These are phyloP conservation scores for Cadophora sp. DNA, from an alignment of 2,329 filamentous ascomycete species.

Conservation along the genomic window DNA sequence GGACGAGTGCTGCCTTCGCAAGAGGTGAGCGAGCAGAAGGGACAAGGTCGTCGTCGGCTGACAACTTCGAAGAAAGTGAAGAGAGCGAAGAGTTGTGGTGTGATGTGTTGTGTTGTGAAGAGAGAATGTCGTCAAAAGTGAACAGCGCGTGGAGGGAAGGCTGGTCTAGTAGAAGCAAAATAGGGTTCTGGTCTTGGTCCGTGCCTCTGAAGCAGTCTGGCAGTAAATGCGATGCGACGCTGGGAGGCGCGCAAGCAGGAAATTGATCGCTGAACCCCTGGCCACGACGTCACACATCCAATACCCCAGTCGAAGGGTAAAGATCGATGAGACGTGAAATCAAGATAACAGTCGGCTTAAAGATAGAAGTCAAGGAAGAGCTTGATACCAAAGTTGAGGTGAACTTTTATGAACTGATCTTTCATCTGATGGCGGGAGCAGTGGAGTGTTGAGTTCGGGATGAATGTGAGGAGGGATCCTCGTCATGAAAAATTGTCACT, in stretches of 20 bases:
- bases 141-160: background rate
- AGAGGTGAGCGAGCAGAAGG: conserved; percentile 3
- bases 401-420: background rate
- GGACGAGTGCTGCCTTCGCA: conserved; percentile 17
- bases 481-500: background rate
- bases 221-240: conserved; percentile 10
- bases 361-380: background rate
- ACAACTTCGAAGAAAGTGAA: background rate
- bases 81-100: background rate
- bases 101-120: background rate
- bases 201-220: background rate
- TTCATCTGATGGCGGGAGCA: background rate
- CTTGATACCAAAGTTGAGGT: background rate
- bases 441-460: background rate
- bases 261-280: conserved; percentile 10
- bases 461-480: background rate
- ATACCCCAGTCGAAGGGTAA: background rate
- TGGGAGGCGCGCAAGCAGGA: conserved; percentile 16
- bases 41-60: background rate
- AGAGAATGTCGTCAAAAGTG: background rate
- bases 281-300: conserved; percentile 10
- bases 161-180: conserved; percentile 2
- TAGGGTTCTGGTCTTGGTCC: conserved; percentile 12
- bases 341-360: conserved; percentile 2
- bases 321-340: background rate